These are phyloP conservation scores for Saccharomycopsis malanga DNA, from an alignment of 805 yeast species.

Conservation along the genomic window DNA sequence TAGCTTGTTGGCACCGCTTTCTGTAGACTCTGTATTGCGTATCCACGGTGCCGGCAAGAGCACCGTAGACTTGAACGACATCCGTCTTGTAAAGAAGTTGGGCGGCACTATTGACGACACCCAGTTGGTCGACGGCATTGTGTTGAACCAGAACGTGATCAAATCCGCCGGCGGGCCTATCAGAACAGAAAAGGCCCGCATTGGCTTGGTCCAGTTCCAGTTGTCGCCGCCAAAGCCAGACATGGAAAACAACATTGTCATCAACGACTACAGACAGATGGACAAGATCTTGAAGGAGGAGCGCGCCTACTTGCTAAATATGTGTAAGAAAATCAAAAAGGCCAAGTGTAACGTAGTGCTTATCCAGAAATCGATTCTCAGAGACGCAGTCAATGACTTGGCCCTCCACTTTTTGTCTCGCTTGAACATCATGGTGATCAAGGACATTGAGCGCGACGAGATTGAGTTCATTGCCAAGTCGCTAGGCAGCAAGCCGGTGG, in stretches of 20 bases:
- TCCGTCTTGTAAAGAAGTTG: slow-evolving; percentile 83
- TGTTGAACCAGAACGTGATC: slow-evolving; percentile 81
- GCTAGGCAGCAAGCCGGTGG: slow-evolving; percentile 91
- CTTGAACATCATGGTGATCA: slow-evolving; percentile 87
- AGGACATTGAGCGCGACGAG: slow-evolving; percentile 94
- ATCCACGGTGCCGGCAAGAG: slow-evolving; percentile 46
- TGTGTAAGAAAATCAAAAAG: slow-evolving; percentile 94
- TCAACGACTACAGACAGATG: slow-evolving; percentile 98
- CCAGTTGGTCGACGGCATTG: slow-evolving; percentile 86
- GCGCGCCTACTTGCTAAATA: slow-evolving; percentile 87
- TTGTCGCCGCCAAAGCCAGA: slow-evolving; percentile 96
- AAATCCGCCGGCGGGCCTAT: slow-evolving; percentile 94
- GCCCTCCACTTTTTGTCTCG: slow-evolving; percentile 92
- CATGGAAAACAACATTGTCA: slow-evolving; percentile 95
- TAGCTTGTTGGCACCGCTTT: slow-evolving; percentile 78
- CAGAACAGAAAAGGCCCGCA: slow-evolving; percentile 87
- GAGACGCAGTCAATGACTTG: slow-evolving; percentile 92
- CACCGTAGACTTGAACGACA: slow-evolving; percentile 74
- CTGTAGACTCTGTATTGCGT: slow-evolving; percentile 86
- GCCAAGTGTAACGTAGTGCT: slow-evolving; percentile 90
- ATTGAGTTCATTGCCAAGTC: slow-evolving; percentile 79
- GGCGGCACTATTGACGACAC: slow-evolving; percentile 99
- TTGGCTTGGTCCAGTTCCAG: slow-evolving; percentile 88
- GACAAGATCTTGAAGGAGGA: slow-evolving; percentile 97
- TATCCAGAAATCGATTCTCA: slow-evolving; percentile 85